phyloP scores from a whole-genome alignment of 805 yeast genomes.

The Cyberlindnera galapagoensis region DNA sequence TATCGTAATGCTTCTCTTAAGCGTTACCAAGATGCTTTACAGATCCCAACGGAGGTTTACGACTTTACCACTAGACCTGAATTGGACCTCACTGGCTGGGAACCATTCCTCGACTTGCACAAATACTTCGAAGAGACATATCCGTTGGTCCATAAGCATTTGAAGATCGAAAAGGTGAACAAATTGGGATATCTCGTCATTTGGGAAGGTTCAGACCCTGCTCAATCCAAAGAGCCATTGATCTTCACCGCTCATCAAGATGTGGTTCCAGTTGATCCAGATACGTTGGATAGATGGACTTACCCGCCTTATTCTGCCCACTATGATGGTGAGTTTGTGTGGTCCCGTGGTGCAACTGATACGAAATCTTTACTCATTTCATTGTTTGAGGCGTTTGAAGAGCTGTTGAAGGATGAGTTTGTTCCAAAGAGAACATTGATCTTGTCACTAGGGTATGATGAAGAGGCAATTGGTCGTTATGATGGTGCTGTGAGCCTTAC shows the following conservation, averaged over 20 bases:
- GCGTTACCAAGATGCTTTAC: constrained; percentile 51
- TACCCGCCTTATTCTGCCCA: constrained; percentile 61
- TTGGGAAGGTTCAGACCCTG: constrained; percentile 55
- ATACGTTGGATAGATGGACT: constrained; percentile 54
- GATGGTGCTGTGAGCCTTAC: constrained; percentile 47
- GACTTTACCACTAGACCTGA: constrained; percentile 40
- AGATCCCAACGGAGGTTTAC: constrained; percentile 54
- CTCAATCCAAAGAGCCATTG: constrained; percentile 50
- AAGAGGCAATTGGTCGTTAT: constrained; percentile 40
- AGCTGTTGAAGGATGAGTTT: constrained; percentile 42
- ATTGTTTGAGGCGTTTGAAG: constrained; percentile 60
- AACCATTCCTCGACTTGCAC: constrained; percentile 35
- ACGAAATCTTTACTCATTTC: constrained; percentile 66
- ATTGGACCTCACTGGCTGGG: constrained; percentile 29
- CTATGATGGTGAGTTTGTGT: constrained; percentile 56
- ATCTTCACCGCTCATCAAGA: constrained; percentile 78
- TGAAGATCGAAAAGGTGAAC: constrained; percentile 51
- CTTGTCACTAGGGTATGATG: constrained; percentile 72
- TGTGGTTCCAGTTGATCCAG: constrained; percentile 71
- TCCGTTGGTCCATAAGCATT: constrained; percentile 44
- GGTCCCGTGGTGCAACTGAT: constrained; percentile 78
- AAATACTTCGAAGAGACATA: constrained; percentile 46
- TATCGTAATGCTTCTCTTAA: constrained; percentile 36
- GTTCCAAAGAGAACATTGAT: constrained; percentile 57
- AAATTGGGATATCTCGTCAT: constrained; percentile 60